phyloP scores from a whole-genome alignment of 371 early-diverging fungal genomes.

The Apophysomyces trapeziformis region DNA sequence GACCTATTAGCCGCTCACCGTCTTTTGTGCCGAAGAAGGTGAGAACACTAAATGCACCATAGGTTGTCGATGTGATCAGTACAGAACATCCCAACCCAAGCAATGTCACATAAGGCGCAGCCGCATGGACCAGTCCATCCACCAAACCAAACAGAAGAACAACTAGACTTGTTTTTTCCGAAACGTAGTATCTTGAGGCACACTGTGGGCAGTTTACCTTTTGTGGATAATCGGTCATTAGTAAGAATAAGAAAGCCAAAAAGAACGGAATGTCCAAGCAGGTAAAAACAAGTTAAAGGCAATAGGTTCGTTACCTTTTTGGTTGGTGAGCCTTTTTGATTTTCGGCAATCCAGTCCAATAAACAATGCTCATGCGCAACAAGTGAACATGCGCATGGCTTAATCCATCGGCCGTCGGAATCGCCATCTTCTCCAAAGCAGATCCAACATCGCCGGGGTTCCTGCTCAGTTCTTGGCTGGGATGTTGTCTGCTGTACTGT shows the following conservation, averaged over 20 bases:
- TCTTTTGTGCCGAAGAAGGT: slow-evolving; percentile 69
- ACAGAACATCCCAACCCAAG: slow-evolving; percentile 65
- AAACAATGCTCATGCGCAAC: slow-evolving; percentile 76
- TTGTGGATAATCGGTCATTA: too few species aligned
- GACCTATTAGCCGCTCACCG: slow-evolving; percentile 66
- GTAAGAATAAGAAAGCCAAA: too few species aligned
- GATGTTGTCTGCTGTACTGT: not conserved
- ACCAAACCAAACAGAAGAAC: slow-evolving; percentile 56
- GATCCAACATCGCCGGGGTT: slow-evolving; percentile 62
- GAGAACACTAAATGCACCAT: slow-evolving; percentile 73
- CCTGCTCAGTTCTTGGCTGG: slow-evolving; percentile 18
- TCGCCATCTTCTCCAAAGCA: slow-evolving; percentile 71
- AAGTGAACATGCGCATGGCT: slow-evolving; percentile 77
- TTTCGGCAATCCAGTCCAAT: slow-evolving; percentile 78
- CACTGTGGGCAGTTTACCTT: slow-evolving; percentile 82
- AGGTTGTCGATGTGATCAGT: slow-evolving; percentile 64
- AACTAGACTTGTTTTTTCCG: slow-evolving; percentile 56
- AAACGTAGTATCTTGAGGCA: slow-evolving; percentile 63
- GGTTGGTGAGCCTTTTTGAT: slow-evolving; percentile 59
- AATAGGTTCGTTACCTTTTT: slow-evolving; percentile 47
- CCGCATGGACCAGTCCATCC: slow-evolving; percentile 62
- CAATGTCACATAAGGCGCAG: slow-evolving; percentile 68
- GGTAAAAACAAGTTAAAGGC: slow-evolving; percentile 4
- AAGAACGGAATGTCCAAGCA: not conserved
- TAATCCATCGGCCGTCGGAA: slow-evolving; percentile 67